Conservation (phyloP, 345 rosid genomes). For the Gossypium anomalum region DNA sequence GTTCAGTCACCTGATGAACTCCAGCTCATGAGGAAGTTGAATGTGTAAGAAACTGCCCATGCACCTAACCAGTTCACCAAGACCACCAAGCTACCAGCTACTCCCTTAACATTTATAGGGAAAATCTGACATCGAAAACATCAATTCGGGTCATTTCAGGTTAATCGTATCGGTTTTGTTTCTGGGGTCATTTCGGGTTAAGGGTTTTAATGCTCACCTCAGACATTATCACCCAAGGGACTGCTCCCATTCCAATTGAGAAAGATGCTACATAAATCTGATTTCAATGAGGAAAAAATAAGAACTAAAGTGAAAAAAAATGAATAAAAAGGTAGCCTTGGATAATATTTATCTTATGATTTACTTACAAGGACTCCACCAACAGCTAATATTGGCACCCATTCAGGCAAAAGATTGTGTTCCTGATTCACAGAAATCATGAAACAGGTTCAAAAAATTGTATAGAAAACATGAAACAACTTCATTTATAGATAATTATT, state of each 20-base stretch:
- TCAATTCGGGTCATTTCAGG: not conserved
- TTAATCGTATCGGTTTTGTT: not conserved
- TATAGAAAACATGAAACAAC: not conserved
- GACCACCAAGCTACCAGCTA: conserved; percentile 87
- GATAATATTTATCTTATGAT: not conserved
- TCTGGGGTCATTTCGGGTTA: not conserved
- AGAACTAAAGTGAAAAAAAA: not conserved
- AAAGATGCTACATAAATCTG: conserved; percentile 65
- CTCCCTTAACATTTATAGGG: conserved; percentile 75
- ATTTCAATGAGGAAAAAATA: not conserved
- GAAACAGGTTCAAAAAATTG: conserved; percentile 7
- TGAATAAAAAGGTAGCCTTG: not conserved
- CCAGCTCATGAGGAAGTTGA: conserved; percentile 83
- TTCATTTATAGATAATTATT: not conserved
- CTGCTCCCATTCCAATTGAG: conserved; percentile 90
- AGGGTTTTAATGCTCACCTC: conserved; percentile 49
- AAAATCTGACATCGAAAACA: conserved; percentile 49
- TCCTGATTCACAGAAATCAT: conserved; percentile 34
- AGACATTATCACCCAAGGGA: conserved; percentile 96
- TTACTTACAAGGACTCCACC: conserved; percentile 65
- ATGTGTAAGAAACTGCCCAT: conserved; percentile 84
- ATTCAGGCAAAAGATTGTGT: conserved; percentile 48
- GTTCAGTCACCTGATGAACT: conserved; percentile 55
- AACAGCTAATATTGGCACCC: conserved; percentile 62
- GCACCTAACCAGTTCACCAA: conserved; percentile 91